A percentile compares a stretch with the other conserved stretches of the same genome.
Evolutionary conservation across 495 filamentous ascomycete genomes (phyloP).

Genomic region (Penicillium paradoxum): DNA sequence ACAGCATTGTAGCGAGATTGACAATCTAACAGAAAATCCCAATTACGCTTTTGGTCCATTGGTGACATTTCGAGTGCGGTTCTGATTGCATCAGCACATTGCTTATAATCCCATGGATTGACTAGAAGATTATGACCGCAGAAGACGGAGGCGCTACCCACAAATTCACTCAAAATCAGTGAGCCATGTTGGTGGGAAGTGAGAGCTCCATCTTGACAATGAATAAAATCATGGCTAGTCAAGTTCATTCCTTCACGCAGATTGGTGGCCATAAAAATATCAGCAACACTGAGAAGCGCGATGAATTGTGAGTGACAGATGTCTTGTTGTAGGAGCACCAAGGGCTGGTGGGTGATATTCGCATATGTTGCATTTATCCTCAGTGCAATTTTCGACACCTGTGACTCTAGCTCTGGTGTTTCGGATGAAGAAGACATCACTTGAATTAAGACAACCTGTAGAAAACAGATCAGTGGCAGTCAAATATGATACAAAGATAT

Average conservation of each 20-base stretch:
- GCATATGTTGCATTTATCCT: constrained; percentile 78
- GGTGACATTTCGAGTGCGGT: constrained; percentile 68
- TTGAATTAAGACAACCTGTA: constrained; percentile 71
- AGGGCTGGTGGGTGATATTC: constrained; percentile 74
- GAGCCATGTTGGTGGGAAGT: constrained; percentile 69
- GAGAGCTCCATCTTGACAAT: constrained; percentile 72
- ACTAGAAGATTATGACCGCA: constrained; percentile 62
- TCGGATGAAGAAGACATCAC: constrained; percentile 78
- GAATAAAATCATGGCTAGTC: constrained; percentile 79
- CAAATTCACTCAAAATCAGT: constrained; percentile 89
- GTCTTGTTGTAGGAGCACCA: constrained; percentile 86
- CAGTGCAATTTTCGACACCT: constrained; percentile 80
- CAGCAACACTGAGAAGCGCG: constrained; percentile 74
- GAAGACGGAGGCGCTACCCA: constrained; percentile 81
- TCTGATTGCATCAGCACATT: constrained; percentile 73
- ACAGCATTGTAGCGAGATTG: constrained; percentile 69
- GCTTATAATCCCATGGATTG: constrained; percentile 86
- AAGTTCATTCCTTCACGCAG: constrained; percentile 92
- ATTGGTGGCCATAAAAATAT: constrained; percentile 79
- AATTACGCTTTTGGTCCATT: constrained; percentile 63
- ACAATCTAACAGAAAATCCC: constrained; percentile 61
- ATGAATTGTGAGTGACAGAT: constrained; percentile 82
- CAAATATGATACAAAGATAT: neutral
- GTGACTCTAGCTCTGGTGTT: constrained; percentile 69
- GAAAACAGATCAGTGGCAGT: neutral